These are phyloP conservation scores for Nematocida sp. DNA, from an alignment of 371 early-diverging fungal genomes.

Conservation along the genomic window DNA sequence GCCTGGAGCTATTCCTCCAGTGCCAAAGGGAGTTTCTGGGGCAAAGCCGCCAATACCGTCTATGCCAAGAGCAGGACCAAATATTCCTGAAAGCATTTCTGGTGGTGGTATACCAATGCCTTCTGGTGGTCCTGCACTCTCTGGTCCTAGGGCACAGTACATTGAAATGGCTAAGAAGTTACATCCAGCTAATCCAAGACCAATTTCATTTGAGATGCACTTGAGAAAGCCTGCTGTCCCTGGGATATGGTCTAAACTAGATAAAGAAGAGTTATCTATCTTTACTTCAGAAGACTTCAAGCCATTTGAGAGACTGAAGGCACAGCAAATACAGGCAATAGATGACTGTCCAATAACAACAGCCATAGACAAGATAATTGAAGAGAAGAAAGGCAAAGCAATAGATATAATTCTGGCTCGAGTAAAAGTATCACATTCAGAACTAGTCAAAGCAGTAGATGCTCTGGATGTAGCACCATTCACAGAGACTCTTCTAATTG, in stretches of 20 bases:
- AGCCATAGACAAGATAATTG: background rate
- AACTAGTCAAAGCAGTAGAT: background rate
- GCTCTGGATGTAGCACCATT: background rate
- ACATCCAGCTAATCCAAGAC: conserved; percentile 15
- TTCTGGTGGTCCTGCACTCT: background rate
- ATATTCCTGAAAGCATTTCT: background rate
- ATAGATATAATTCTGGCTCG: conserved; percentile 28
- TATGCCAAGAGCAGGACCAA: background rate
- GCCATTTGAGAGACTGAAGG: background rate
- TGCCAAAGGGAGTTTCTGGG: no score
- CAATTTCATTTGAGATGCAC: conserved; percentile 19
- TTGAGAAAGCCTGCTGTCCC: conserved; percentile 10
- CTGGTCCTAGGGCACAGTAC: conserved; percentile 23
- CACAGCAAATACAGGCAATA: no score
- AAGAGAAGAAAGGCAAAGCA: conserved; percentile 17
- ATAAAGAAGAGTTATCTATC: conserved; percentile 6
- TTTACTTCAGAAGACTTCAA: conserved; percentile 30
- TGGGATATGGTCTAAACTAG: conserved; percentile 21
- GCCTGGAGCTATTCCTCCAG: no score
- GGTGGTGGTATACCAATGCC: background rate
- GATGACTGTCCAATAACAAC: background rate
- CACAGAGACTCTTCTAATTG: conserved; percentile 14
- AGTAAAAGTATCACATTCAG: conserved; percentile 3
- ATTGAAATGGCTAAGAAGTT: conserved; percentile 11
- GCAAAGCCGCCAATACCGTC: no score